phyloP scores from a whole-genome alignment of 2,329 filamentous ascomycete species.

The Tolypocladium capitatum region DNA sequence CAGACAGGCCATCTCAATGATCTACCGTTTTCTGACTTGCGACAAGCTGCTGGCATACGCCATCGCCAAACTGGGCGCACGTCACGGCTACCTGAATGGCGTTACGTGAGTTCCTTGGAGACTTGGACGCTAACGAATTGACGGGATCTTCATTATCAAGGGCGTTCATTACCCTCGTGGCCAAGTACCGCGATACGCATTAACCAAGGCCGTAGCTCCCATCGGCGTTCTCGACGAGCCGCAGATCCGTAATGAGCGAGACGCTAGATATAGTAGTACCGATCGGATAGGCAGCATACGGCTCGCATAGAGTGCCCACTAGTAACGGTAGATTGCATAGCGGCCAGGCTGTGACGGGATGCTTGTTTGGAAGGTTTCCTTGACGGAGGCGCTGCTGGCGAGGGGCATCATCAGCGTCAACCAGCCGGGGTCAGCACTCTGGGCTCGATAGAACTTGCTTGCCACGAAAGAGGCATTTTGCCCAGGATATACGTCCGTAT shows the following conservation, averaged over 20 bases:
- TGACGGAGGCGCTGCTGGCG: constrained; percentile 39
- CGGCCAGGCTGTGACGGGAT: constrained; percentile 48
- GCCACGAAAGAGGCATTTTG: neutral
- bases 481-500: neutral
- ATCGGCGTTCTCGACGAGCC: constrained; percentile 27
- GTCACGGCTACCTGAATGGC: too few relatives aligned
- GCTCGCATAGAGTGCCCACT: constrained; percentile 34
- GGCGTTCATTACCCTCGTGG: constrained; percentile 12
- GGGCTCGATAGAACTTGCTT: too few relatives aligned
- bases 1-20: too few relatives aligned
- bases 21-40: too few relatives aligned
- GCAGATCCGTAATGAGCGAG: constrained; percentile 19
- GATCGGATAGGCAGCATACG: constrained; percentile 1
- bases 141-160: too few relatives aligned
- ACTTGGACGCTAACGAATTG: too few relatives aligned
- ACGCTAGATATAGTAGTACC: too few relatives aligned
- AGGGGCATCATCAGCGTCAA: too few relatives aligned
- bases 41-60: too few relatives aligned
- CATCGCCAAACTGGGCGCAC: too few relatives aligned
- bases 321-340: constrained; percentile 44
- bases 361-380: constrained; percentile 35
- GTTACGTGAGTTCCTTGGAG: too few relatives aligned
- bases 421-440: neutral
- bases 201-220: constrained; percentile 28
- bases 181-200: constrained; percentile 17